Conservation (phyloP, 495 filamentous ascomycete genomes). For the Friedmanniomyces simplex region DNA sequence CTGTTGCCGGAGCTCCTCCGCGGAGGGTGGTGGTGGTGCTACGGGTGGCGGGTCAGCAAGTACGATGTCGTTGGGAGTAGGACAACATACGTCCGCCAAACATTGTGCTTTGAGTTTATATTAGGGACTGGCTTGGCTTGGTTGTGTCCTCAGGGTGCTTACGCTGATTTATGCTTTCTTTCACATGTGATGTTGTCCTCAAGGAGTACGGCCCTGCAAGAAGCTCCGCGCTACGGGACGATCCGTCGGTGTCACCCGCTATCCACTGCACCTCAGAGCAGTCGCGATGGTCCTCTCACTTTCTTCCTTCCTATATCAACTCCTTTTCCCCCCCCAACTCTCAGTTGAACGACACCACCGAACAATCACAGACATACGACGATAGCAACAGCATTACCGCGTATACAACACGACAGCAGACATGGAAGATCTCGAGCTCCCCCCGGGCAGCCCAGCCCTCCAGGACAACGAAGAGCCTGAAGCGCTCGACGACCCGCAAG, state of each 20-base stretch:
- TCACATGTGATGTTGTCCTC: too few species aligned
- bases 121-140: not conserved
- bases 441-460: constrained; percentile 16
- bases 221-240: too few species aligned
- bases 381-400: not conserved
- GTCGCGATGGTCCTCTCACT: too few species aligned
- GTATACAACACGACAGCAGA: not conserved
- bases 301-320: too few species aligned
- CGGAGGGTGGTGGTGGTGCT: constrained; percentile 24
- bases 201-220: too few species aligned
- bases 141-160: too few species aligned
- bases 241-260: too few species aligned
- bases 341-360: not conserved
- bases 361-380: not conserved
- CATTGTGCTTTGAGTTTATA: constrained; percentile 9
- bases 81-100: constrained; percentile 22
- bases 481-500: constrained; percentile 35
- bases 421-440: constrained; percentile 23
- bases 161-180: too few species aligned
- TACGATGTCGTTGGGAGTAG: not conserved
- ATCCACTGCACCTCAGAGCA: too few species aligned
- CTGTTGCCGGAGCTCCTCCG: constrained; percentile 13
- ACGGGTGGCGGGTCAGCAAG: not conserved
- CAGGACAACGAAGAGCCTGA: constrained; percentile 24
- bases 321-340: not conserved